These are phyloP conservation scores for Helianthus tuberosus DNA, from an alignment of 129 eudicot species.

Conservation along the genomic window DNA sequence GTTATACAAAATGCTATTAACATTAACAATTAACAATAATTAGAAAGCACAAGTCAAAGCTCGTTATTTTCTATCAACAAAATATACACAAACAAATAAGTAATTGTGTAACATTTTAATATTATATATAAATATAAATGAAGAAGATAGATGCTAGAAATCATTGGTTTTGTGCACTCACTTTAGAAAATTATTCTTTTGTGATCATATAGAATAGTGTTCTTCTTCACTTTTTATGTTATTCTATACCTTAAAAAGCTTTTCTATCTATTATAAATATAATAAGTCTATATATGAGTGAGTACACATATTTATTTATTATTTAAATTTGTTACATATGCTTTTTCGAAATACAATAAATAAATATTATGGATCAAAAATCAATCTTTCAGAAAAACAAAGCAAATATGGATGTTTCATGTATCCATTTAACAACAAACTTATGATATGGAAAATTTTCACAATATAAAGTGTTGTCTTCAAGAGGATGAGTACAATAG, in stretches of 20 bases:
- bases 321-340: neutral
- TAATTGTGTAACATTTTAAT: neutral
- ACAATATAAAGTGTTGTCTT: neutral
- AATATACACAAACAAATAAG: neutral
- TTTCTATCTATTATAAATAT: neutral
- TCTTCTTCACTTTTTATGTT: slow-evolving; percentile 20
- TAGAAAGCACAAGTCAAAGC: no score
- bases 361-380: neutral
- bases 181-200: slow-evolving; percentile 20
- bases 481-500: slow-evolving; percentile 1
- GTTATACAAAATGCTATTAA: no score
- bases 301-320: neutral
- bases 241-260: slow-evolving; percentile 7
- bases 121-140: neutral
- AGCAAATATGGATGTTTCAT: neutral
- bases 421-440: neutral
- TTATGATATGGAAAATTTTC: neutral
- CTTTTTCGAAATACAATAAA: neutral
- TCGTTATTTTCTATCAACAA: no score
- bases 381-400: no score
- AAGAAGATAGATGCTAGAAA: neutral
- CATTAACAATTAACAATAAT: no score
- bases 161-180: slow-evolving; percentile 2
- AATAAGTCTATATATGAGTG: neutral
- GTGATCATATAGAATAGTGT: slow-evolving; percentile 27